These are phyloP conservation scores for Saccharum hybrid DNA, from an alignment of 202 grass and related monocot species.

Conservation along the genomic window DNA sequence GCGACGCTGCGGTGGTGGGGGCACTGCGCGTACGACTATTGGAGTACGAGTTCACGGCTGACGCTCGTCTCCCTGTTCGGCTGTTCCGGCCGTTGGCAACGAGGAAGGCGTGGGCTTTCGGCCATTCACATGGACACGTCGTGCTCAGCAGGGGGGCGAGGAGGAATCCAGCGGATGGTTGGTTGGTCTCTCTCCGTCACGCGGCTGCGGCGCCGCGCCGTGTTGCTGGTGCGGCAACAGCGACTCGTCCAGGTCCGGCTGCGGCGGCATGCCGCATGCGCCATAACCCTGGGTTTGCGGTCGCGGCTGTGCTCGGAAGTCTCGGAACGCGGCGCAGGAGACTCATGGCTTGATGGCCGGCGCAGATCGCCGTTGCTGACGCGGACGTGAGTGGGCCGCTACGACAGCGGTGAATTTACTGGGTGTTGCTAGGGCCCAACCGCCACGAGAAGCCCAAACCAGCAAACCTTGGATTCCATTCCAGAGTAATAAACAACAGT, in stretches of 20 bases:
- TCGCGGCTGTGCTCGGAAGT: neutral
- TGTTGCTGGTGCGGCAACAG: neutral
- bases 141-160: neutral
- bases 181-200: slow-evolving; percentile 28
- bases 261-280: neutral
- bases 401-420: neutral
- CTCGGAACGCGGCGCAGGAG: neutral
- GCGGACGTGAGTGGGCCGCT: neutral
- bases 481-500: too few relatives aligned
- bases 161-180: neutral
- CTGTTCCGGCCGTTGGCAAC: neutral
- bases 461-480: too few relatives aligned
- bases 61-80: neutral
- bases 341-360: neutral
- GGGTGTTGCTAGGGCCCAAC: neutral
- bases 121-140: neutral
- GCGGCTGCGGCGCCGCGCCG: slow-evolving; percentile 3
- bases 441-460: neutral
- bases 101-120: neutral
- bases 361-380: neutral
- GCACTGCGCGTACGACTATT: neutral
- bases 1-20: slow-evolving; percentile 2
- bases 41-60: neutral
- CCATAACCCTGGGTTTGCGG: neutral
- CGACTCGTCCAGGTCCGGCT: neutral